Evolutionary conservation across 805 yeast species (phyloP).

Genomic region (Ogataea naganishii): DNA sequence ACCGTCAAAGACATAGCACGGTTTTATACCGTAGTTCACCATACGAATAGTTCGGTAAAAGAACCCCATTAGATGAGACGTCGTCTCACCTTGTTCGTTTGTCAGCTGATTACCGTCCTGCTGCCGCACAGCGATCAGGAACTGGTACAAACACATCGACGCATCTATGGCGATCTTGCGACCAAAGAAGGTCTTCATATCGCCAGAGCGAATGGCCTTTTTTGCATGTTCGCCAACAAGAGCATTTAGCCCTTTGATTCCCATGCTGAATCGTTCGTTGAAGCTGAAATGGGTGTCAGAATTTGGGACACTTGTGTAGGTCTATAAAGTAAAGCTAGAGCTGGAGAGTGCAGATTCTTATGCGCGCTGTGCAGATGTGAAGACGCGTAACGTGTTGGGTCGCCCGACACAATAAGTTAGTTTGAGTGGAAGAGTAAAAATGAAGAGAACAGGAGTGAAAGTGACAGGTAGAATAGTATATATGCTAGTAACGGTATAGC

Average conservation of each 20-base stretch:
- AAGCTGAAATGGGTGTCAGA: too few relatives aligned
- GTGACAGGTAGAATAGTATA: too few relatives aligned
- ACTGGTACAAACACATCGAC: constrained; percentile 95
- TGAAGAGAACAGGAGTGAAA: too few relatives aligned
- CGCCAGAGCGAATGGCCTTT: constrained; percentile 62
- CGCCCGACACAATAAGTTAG: too few relatives aligned
- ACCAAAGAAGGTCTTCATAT: constrained; percentile 82
- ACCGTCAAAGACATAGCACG: constrained; percentile 95
- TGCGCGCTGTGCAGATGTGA: too few relatives aligned
- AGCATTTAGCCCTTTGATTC: constrained; percentile 66
- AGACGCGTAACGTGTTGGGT: too few relatives aligned
- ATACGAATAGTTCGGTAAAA: constrained; percentile 87
- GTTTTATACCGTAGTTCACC: constrained; percentile 91
- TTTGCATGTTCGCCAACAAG: constrained; percentile 89
- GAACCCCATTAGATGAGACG: constrained; percentile 92
- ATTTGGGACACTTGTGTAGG: too few relatives aligned
- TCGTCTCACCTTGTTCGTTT: constrained; percentile 84
- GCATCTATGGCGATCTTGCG: constrained; percentile 97
- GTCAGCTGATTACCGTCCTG: constrained; percentile 93
- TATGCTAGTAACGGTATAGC: too few relatives aligned
- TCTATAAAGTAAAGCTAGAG: too few relatives aligned
- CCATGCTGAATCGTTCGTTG: constrained; percentile 15
- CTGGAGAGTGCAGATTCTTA: too few relatives aligned
- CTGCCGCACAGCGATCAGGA: constrained; percentile 91
- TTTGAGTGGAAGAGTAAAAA: too few relatives aligned